Evolutionary conservation across 2,329 filamentous ascomycete species (phyloP), one percentile per base, ranked within the genome.

Genomic region (Myriosclerotinia curreyana): DNA sequence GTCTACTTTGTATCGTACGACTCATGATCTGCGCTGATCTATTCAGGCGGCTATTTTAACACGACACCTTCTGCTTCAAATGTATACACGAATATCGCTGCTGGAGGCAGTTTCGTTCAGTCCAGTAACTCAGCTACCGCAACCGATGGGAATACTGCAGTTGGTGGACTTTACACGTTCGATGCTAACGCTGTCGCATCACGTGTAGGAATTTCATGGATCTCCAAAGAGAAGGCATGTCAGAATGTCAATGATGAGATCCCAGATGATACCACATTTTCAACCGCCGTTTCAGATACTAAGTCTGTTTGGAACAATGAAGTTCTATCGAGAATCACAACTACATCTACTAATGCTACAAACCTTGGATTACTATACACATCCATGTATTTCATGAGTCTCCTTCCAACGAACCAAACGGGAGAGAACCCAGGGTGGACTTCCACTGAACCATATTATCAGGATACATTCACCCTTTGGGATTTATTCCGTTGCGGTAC

Each of bases 391-490:
- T 87, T 67, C 51, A 70, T 71, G 70, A 69, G 67, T 48, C 61
- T 71, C 15, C 51, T 71, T 2, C 70, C 88, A 0, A 87, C 86
- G 0, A 89, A 91, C 71, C 84, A 86, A 66, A 90, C 87, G 0
- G 87, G 86, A 0, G 88, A 91, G 72, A 91, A 90, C 66, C 87
- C 87, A 0, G 74, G 80, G 0, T 91, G 88, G 87, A 72, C 76
- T 1, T 86, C 84, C 1, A 69, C 72, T 0, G 88, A 91, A 73
- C 87, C 88, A 1, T 90, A 89, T 70, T 91, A 88, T 70, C 85
- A 89, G 65, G 88, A 91, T 65, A 83, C 87, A 20, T 90, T 89
- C 71, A 90, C 88, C 0, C 81, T 88, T 28, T 91, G 88, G 88
- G 82, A 85, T 65, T 55, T 77, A 20, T 80, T 89, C 73, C 83